Conservation (phyloP, 2,329 filamentous ascomycete species). For the Phoma herbarum region DNA sequence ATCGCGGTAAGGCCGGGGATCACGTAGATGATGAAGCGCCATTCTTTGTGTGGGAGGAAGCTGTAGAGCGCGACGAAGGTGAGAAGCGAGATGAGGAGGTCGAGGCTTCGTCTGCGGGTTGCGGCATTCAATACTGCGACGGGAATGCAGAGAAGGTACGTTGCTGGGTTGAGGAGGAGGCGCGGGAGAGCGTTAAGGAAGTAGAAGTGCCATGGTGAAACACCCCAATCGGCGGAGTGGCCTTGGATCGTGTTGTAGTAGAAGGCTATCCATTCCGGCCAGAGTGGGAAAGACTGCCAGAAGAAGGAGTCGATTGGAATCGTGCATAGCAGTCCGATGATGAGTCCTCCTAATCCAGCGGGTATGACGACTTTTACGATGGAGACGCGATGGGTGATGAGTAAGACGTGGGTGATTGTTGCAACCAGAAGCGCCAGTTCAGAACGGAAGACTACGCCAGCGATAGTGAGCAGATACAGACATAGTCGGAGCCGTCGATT, state of each 20-base stretch:
- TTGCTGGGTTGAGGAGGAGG: conserved; percentile 81
- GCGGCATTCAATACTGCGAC: conserved; percentile 60
- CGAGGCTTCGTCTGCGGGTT: conserved; percentile 55
- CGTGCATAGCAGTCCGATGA: conserved; percentile 73
- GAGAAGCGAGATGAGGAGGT: conserved; percentile 70
- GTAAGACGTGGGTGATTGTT: conserved; percentile 70
- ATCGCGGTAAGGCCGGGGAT: conserved; percentile 82
- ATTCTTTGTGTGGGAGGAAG: conserved; percentile 92
- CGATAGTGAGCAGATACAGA: conserved; percentile 78
- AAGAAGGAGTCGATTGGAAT: conserved; percentile 89
- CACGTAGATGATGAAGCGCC: conserved; percentile 91
- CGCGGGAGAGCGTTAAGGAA: conserved; percentile 82
- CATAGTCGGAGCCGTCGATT: conserved; percentile 67
- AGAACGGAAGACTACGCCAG: conserved; percentile 86
- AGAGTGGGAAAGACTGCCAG: conserved; percentile 80
- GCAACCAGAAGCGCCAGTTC: conserved; percentile 85
- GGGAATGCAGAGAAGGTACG: conserved; percentile 62
- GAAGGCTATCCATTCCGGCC: conserved; percentile 91
- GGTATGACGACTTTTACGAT: conserved; percentile 68
- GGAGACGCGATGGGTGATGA: conserved; percentile 64
- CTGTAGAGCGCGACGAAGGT: conserved; percentile 84
- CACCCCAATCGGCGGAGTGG: conserved; percentile 86
- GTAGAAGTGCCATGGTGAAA: conserved; percentile 86
- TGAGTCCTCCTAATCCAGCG: conserved; percentile 70
- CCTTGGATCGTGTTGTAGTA: conserved; percentile 89